A percentile compares a stretch with the other conserved stretches of the same genome.
phyloP scores from a whole-genome alignment of 257 asterid genomes.

The Plantago major region DNA sequence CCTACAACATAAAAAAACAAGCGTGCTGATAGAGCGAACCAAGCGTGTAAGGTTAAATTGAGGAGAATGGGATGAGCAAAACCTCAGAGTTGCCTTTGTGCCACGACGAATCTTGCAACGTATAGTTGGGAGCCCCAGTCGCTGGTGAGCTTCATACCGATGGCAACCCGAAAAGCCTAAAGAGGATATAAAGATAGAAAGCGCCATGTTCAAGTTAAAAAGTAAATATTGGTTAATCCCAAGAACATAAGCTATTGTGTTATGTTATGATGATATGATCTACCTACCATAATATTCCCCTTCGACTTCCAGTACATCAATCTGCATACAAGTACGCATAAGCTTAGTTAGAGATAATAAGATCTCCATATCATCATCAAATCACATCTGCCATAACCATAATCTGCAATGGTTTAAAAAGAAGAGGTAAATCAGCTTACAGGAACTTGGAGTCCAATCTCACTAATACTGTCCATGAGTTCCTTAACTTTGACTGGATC shows the following conservation, averaged over 20 bases:
- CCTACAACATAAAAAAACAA: constrained; percentile 36
- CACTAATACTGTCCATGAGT: constrained; percentile 69
- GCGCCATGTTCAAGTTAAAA: neutral
- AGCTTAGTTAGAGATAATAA: neutral
- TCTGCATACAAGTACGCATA: constrained; percentile 43
- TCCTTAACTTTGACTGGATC: constrained; percentile 74
- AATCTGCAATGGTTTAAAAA: neutral
- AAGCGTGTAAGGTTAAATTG: neutral
- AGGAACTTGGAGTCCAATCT: constrained; percentile 98
- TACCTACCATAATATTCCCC: constrained; percentile 75
- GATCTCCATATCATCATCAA: neutral
- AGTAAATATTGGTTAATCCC: neutral
- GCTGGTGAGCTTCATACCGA: constrained; percentile 94
- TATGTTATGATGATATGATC: neutral
- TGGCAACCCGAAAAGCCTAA: constrained; percentile 96
- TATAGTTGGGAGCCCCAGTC: constrained; percentile 77
- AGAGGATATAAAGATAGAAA: neutral
- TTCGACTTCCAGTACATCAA: constrained; percentile 96
- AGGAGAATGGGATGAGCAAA: neutral
- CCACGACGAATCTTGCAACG: constrained; percentile 94
- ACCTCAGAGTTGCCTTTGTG: constrained; percentile 92
- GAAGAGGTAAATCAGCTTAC: constrained; percentile 35
- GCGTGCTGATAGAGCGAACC: neutral
- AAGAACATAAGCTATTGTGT: neutral
- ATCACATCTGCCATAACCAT: neutral